Percentiles rank a stretch among this genome's conserved stretches.
Conservation (phyloP, 805 yeast genomes). For the Scheffersomyces ergatensis region DNA sequence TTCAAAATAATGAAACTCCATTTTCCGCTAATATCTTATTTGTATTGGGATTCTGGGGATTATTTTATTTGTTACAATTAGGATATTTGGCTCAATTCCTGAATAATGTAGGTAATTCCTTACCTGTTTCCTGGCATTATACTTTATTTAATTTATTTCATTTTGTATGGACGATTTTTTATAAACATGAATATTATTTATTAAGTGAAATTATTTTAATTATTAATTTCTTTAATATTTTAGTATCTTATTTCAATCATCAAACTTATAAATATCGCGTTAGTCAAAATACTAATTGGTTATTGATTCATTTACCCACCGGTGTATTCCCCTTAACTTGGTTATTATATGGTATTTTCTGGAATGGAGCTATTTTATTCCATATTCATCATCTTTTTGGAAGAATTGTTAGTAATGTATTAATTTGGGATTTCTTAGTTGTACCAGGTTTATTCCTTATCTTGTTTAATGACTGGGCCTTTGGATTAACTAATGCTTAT, state of each 20-base stretch:
- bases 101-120: conserved; percentile 23
- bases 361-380: conserved; percentile 82
- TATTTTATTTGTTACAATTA: conserved; percentile 50
- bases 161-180: conserved; percentile 63
- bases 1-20: conserved; percentile 62
- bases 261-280: conserved; percentile 58
- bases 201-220: conserved; percentile 57
- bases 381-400: conserved; percentile 60
- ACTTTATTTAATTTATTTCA: conserved; percentile 57
- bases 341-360: conserved; percentile 70
- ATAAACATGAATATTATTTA: conserved; percentile 57
- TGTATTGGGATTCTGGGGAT: conserved; percentile 55
- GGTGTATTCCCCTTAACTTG: conserved; percentile 74
- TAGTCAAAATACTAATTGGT: conserved; percentile 39
- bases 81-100: conserved; percentile 10
- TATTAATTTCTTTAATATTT: conserved; percentile 57
- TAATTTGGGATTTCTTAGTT: conserved; percentile 75
- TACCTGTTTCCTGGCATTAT: conserved; percentile 59
- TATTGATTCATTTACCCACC: conserved; percentile 61
- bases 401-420: conserved; percentile 66
- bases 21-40: conserved; percentile 58
- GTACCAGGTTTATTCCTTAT: conserved; percentile 59
- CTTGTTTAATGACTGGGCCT: conserved; percentile 65
- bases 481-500: conserved; percentile 58
- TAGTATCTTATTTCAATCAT: conserved; percentile 54